These are phyloP conservation scores for Clarkia xantiana DNA, from an alignment of 345 rosid species.

Conservation along the genomic window DNA sequence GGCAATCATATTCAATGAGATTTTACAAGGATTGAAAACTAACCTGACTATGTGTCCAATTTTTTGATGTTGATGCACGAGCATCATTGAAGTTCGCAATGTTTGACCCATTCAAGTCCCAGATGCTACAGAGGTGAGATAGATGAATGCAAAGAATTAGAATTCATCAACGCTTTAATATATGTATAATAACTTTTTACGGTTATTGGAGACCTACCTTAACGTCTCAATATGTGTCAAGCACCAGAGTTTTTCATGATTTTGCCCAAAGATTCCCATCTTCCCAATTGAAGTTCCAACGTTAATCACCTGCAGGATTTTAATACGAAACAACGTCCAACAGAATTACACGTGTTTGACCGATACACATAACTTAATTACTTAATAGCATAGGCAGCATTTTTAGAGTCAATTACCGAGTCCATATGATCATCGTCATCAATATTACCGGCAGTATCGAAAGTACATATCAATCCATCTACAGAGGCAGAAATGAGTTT, in stretches of 20 bases:
- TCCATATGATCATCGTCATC: conserved; percentile 85
- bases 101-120: conserved; percentile 66
- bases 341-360: no score
- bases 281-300: conserved; percentile 79
- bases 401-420: conserved; percentile 41
- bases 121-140: conserved; percentile 30
- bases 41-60: conserved; percentile 64
- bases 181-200: background rate
- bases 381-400: no score
- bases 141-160: background rate
- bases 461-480: conserved; percentile 81
- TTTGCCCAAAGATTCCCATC: conserved; percentile 66
- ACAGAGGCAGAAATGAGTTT: conserved; percentile 80
- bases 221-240: conserved; percentile 81
- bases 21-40: conserved; percentile 1
- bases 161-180: background rate
- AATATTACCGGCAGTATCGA: conserved; percentile 63
- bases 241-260: conserved; percentile 69
- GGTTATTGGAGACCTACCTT: conserved; percentile 29
- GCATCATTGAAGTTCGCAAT: conserved; percentile 58
- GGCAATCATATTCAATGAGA: background rate
- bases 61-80: conserved; percentile 61
- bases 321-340: no score
- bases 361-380: no score
- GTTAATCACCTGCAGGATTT: conserved; percentile 55